Evolutionary conservation across 495 filamentous ascomycete species (phyloP).

Genomic region (Neurospora hispaniola): DNA sequence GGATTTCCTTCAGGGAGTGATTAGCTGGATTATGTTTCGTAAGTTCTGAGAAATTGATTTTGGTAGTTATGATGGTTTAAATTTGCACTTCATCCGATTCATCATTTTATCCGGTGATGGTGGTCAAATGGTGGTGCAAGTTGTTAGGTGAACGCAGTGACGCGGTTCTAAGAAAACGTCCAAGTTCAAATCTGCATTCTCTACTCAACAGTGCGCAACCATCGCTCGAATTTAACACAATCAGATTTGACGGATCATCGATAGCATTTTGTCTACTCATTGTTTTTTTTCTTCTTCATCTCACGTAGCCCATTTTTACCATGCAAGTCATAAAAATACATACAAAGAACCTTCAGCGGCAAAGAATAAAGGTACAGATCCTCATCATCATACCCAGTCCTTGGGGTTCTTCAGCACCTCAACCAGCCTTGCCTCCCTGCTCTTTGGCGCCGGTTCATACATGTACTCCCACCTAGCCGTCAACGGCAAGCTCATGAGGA

Average conservation of each 20-base stretch:
- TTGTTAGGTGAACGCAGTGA: neutral
- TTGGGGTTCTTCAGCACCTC: constrained; percentile 75
- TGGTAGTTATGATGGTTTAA: neutral
- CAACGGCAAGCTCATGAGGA: constrained; percentile 90
- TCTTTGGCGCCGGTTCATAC: constrained; percentile 69
- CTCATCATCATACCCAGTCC: constrained; percentile 66
- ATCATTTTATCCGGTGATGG: neutral
- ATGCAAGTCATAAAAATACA: constrained; percentile 5
- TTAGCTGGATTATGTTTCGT: too few relatives aligned
- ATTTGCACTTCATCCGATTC: too few relatives aligned
- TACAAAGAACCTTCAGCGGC: neutral
- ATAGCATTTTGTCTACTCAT: neutral
- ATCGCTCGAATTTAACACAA: neutral
- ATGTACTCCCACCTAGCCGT: constrained; percentile 95
- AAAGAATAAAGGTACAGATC: neutral
- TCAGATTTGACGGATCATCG: neutral
- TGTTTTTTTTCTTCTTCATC: neutral
- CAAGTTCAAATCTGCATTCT: neutral
- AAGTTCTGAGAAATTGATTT: neutral
- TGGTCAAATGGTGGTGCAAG: neutral
- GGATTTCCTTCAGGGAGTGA: neutral
- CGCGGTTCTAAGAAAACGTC: neutral
- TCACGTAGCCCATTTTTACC: neutral
- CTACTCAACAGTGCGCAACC: neutral
- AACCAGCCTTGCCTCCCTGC: constrained; percentile 62